Percentiles rank a stretch among this genome's conserved stretches.
Evolutionary conservation across 768 basidiomycete genomes (phyloP).

Genomic region (Favolaschia claudopus): DNA sequence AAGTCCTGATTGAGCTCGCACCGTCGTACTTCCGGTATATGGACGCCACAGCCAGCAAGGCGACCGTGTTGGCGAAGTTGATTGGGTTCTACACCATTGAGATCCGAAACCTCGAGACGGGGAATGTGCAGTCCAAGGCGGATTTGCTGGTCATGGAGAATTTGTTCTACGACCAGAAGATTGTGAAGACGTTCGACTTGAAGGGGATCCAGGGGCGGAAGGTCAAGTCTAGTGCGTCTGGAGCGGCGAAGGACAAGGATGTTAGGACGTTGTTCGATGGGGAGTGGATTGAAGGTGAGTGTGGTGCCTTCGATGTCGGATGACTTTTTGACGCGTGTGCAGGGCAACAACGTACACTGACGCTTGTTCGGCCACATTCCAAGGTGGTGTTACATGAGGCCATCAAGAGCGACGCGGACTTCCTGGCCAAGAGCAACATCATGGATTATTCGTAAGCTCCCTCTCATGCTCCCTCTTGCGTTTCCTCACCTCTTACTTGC

Average conservation of each 20-base stretch:
- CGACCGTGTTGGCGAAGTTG: conserved; percentile 79
- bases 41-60: conserved; percentile 68
- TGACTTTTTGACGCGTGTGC: background rate
- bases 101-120: conserved; percentile 75
- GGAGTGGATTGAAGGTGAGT: conserved; percentile 83
- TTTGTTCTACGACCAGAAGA: conserved; percentile 74
- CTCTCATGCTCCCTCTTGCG: background rate
- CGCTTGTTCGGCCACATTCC: conserved; percentile 75
- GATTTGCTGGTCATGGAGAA: conserved; percentile 90
- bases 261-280: conserved; percentile 78
- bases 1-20: conserved; percentile 78
- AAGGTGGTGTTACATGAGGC: conserved; percentile 77
- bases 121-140: conserved; percentile 67
- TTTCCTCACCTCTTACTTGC: background rate
- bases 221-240: conserved; percentile 56
- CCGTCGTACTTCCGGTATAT: conserved; percentile 85
- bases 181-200: conserved; percentile 78
- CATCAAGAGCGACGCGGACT: conserved; percentile 74
- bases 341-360: conserved; percentile 73
- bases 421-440: conserved; percentile 76
- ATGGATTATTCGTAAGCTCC: conserved; percentile 86
- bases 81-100: conserved; percentile 85
- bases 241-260: conserved; percentile 39
- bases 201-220: conserved; percentile 85
- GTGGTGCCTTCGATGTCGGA: background rate